phyloP scores from a whole-genome alignment of 1,284 basidiomycete genomes.

The Apiotrichum gracile region DNA sequence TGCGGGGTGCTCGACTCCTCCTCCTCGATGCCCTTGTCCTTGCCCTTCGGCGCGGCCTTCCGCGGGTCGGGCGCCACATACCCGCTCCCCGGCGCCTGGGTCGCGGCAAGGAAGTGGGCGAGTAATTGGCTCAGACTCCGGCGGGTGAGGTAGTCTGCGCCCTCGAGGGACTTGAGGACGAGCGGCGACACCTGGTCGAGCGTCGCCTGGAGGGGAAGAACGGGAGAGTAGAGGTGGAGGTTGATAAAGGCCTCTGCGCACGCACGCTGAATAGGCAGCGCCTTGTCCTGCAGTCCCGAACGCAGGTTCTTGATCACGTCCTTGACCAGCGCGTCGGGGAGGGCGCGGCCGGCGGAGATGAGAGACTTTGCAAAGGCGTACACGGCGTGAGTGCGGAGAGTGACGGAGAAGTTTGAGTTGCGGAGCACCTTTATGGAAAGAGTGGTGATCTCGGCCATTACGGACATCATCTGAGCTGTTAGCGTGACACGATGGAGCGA shows the following conservation, averaged over 20 bases:
- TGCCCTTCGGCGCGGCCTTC: constrained; percentile 55
- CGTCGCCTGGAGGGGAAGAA: constrained; percentile 29
- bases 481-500: too few relatives aligned
- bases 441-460: constrained; percentile 74
- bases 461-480: constrained; percentile 74
- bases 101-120: constrained; percentile 76
- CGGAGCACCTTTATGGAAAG: constrained; percentile 60
- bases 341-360: constrained; percentile 68
- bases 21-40: constrained; percentile 53
- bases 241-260: constrained; percentile 56
- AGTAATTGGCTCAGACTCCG: constrained; percentile 70
- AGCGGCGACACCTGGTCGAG: constrained; percentile 51
- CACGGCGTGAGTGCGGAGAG: constrained; percentile 78
- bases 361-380: constrained; percentile 70
- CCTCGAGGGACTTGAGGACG: constrained; percentile 71
- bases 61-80: constrained; percentile 52
- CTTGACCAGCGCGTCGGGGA: constrained; percentile 70
- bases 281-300: constrained; percentile 71
- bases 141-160: constrained; percentile 76
- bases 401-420: constrained; percentile 66
- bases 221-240: constrained; percentile 30
- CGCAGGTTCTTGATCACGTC: constrained; percentile 83
- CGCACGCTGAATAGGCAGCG: constrained; percentile 77
- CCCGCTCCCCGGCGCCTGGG: constrained; percentile 66
- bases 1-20: constrained; percentile 56